Percentiles rank a stretch among this genome's conserved stretches.
These are phyloP conservation scores for Entomortierella lignicola DNA, from an alignment of 192 early-diverging fungal species.

Conservation along the genomic window DNA sequence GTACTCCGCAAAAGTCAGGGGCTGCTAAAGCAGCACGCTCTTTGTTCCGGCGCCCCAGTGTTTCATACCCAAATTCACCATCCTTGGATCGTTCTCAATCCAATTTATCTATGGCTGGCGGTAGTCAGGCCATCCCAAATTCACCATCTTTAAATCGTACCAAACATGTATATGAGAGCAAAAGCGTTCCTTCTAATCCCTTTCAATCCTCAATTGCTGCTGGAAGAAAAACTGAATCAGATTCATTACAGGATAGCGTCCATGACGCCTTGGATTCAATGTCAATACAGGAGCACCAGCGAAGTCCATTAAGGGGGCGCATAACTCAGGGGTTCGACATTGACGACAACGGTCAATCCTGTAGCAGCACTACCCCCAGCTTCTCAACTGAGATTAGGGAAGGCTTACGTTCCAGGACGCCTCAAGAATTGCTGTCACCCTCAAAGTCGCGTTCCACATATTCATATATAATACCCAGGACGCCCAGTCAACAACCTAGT, in stretches of 20 bases:
- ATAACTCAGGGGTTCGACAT: conserved; percentile 19
- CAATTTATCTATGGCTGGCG: not conserved
- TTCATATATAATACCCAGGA: conserved; percentile 4
- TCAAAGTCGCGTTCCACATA: not conserved
- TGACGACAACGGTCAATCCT: not conserved
- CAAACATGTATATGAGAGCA: not conserved
- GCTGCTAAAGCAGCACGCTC: conserved; percentile 35
- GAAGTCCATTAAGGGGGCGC: not conserved
- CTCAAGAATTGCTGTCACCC: conserved; percentile 5
- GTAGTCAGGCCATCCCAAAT: not conserved
- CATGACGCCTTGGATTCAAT: conserved; percentile 34
- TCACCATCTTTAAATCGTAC: not conserved
- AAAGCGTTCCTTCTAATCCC: not conserved
- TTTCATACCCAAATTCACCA: conserved; percentile 1
- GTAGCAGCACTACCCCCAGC: too few relatives aligned
- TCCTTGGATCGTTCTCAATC: not conserved
- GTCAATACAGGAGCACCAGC: conserved; percentile 6
- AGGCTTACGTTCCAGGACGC: not conserved
- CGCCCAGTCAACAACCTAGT: conserved; percentile 42
- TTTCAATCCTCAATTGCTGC: not conserved
- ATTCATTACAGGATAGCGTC: not conserved
- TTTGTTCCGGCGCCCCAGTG: conserved; percentile 24
- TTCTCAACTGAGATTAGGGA: too few relatives aligned
- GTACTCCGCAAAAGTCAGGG: conserved; percentile 29
- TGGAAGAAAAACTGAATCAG: not conserved